phyloP scores from a whole-genome alignment of 805 yeast species.

The Pichia heedii region DNA sequence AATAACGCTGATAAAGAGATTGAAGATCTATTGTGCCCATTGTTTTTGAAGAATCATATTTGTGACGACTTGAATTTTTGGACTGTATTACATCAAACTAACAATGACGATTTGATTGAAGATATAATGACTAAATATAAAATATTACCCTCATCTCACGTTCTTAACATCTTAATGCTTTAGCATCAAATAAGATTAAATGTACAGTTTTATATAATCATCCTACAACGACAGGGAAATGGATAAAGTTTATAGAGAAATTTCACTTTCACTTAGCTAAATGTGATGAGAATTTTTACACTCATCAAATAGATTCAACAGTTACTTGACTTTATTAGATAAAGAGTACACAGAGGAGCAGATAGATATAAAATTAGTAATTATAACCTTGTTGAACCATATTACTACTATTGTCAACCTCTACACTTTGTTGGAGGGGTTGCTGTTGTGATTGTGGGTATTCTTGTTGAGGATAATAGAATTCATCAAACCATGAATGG shows the following conservation, averaged over 20 bases:
- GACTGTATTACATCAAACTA: neutral
- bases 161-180: neutral
- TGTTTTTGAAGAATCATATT: slow-evolving; percentile 2
- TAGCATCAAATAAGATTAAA: neutral
- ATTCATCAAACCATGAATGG: slow-evolving; percentile 79
- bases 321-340: too few species aligned
- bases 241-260: too few species aligned
- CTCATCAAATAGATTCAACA: too few species aligned
- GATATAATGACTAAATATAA: neutral
- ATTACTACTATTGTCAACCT: neutral
- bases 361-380: neutral
- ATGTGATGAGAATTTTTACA: too few species aligned
- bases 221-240: too few species aligned
- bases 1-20: slow-evolving; percentile 4
- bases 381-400: neutral
- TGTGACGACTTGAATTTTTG: slow-evolving; percentile 2
- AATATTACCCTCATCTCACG: neutral
- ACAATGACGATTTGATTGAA: slow-evolving; percentile 5
- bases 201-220: too few species aligned
- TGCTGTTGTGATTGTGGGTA: slow-evolving; percentile 6
- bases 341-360: neutral
- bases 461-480: slow-evolving; percentile 26
- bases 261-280: too few species aligned
- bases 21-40: slow-evolving; percentile 3
- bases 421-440: slow-evolving; percentile 5